phyloP scores from a whole-genome alignment of 2,329 filamentous ascomycete species.

The Cadophora luteo-olivacea region DNA sequence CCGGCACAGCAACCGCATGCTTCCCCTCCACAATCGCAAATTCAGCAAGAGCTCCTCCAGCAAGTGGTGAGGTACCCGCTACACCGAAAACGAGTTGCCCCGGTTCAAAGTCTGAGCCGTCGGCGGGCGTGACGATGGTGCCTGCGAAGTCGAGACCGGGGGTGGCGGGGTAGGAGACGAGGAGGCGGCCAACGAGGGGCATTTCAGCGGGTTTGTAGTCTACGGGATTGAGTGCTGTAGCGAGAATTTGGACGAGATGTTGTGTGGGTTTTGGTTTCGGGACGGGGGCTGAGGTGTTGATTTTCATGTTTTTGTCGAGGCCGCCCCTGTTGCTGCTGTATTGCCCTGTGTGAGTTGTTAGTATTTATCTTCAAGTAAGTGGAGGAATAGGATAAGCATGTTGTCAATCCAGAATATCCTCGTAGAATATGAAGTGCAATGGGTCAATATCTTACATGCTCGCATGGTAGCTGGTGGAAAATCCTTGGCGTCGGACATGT shows the following conservation, averaged over 20 bases:
- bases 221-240: slow-evolving; percentile 40
- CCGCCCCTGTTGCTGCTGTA: slow-evolving; percentile 27
- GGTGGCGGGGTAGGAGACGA: slow-evolving; percentile 51
- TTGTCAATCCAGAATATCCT: no score
- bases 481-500: slow-evolving; percentile 2
- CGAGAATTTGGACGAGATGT: slow-evolving; percentile 31
- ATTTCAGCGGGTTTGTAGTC: slow-evolving; percentile 70
- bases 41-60: slow-evolving; percentile 30
- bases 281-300: slow-evolving; percentile 24
- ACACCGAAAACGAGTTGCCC: slow-evolving; percentile 48
- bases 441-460: slow-evolving; percentile 18
- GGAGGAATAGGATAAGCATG: no score
- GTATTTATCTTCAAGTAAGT: background rate
- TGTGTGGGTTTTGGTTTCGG: slow-evolving; percentile 26
- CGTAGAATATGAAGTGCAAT: background rate
- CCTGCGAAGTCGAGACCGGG: slow-evolving; percentile 45
- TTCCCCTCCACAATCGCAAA: slow-evolving; percentile 21
- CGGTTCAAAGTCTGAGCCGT: slow-evolving; percentile 24
- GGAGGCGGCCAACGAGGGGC: slow-evolving; percentile 46
- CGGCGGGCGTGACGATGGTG: slow-evolving; percentile 28
- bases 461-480: slow-evolving; percentile 21
- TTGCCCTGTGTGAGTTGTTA: slow-evolving; percentile 21
- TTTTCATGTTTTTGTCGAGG: slow-evolving; percentile 31
- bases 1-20: slow-evolving; percentile 22
- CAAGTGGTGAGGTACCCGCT: slow-evolving; percentile 14